phyloP scores from a whole-genome alignment of 805 yeast species.

The Teunomyces panamensis region DNA sequence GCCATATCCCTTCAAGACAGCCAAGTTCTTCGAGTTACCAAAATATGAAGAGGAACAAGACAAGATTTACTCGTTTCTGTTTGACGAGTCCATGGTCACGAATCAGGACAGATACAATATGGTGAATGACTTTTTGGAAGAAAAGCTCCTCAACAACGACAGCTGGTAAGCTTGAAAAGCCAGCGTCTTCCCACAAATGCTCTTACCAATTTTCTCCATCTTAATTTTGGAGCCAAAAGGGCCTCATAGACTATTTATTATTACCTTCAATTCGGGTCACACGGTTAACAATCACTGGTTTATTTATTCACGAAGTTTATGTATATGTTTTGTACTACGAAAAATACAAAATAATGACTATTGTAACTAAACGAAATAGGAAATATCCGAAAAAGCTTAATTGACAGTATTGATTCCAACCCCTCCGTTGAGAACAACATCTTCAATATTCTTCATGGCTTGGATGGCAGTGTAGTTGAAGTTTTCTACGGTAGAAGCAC shows the following conservation, averaged over 20 bases:
- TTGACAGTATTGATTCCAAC: slow-evolving; percentile 22
- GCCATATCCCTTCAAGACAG: slow-evolving; percentile 12
- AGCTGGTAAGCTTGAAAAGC: not conserved
- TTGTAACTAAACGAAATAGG: not conserved
- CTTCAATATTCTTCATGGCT: slow-evolving; percentile 55
- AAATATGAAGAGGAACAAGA: slow-evolving; percentile 19
- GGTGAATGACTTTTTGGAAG: slow-evolving; percentile 41
- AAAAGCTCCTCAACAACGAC: slow-evolving; percentile 37
- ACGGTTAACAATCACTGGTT: not conserved
- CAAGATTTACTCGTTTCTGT: slow-evolving; percentile 15
- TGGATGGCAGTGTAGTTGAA: slow-evolving; percentile 48
- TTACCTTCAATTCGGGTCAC: slow-evolving; percentile 3
- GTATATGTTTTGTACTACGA: not conserved
- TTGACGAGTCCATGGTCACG: slow-evolving; percentile 17
- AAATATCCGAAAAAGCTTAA: not conserved
- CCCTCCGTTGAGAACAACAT: slow-evolving; percentile 40
- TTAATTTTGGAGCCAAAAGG: not conserved
- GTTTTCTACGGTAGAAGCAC: slow-evolving; percentile 61
- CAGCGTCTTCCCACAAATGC: not conserved
- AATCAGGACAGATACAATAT: slow-evolving; percentile 34
- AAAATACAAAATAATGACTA: not conserved
- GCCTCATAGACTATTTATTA: slow-evolving; percentile 6
- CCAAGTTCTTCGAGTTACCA: slow-evolving; percentile 34
- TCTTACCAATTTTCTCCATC: not conserved
- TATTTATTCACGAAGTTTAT: slow-evolving; percentile 8